Evolutionary conservation across 2,329 filamentous ascomycete species (phyloP).

Genomic region (Colletotrichum eremochloae): DNA sequence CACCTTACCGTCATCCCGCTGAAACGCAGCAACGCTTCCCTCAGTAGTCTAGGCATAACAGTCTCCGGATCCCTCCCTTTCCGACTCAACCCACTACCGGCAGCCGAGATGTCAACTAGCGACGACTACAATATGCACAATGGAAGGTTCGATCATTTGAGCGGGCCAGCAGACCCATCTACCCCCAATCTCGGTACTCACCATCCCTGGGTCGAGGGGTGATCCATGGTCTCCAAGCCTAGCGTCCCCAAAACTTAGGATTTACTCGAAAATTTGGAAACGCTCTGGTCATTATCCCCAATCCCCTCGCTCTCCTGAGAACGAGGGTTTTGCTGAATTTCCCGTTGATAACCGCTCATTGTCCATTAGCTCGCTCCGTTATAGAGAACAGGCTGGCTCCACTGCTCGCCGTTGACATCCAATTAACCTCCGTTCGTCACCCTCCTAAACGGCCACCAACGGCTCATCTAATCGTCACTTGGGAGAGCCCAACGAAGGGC

Average conservation of each 20-base stretch:
- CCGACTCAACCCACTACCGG: conserved; percentile 1
- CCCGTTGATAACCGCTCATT: conserved; percentile 33
- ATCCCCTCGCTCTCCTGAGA: conserved; percentile 23
- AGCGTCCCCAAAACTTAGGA: not conserved
- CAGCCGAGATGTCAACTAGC: not conserved
- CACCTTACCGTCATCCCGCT: not conserved
- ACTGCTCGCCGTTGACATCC: conserved; percentile 23
- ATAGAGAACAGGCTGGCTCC: conserved; percentile 26
- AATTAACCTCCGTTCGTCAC: not conserved
- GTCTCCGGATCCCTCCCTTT: not conserved
- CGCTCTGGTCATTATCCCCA: not conserved
- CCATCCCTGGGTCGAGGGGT: conserved; percentile 25
- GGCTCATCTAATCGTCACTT: not conserved
- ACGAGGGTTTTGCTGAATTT: conserved; percentile 7
- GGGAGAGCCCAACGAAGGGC: not conserved
- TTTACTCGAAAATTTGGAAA: conserved; percentile 19
- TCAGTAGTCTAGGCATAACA: not conserved
- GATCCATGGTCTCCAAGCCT: conserved; percentile 1
- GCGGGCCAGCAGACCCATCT: conserved; percentile 13
- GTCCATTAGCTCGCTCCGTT: conserved; percentile 6
- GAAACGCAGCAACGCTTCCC: not conserved
- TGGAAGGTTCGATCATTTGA: not conserved
- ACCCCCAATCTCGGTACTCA: conserved; percentile 12
- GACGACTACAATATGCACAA: not conserved
- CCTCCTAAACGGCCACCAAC: not conserved